phyloP scores from a whole-genome alignment of 2,329 filamentous ascomycete genomes.

The Colletotrichum sp. region DNA sequence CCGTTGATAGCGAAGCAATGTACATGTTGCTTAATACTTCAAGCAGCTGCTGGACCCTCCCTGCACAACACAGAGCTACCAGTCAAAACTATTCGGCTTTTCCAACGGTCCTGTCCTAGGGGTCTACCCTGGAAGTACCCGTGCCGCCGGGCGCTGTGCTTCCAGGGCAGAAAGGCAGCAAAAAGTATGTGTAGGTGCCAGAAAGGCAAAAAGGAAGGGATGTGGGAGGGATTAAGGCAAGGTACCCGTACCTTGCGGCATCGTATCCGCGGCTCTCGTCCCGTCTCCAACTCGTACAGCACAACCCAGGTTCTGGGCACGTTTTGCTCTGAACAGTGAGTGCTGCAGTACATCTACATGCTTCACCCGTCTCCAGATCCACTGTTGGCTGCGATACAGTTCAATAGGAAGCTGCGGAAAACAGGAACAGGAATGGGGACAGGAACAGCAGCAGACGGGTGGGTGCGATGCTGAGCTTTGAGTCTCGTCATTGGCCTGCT shows the following conservation, averaged over 20 bases:
- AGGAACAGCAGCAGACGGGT: neutral
- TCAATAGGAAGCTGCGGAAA: neutral
- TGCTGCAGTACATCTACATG: neutral
- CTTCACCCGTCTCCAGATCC: neutral
- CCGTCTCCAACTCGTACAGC: neutral
- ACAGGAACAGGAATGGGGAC: neutral
- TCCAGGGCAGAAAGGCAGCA: neutral
- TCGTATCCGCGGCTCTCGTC: neutral
- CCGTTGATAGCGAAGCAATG: neutral
- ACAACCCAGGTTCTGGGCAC: neutral
- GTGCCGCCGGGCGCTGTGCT: neutral
- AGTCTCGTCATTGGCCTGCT: neutral
- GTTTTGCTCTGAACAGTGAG: neutral
- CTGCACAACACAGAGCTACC: neutral
- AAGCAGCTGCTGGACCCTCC: neutral
- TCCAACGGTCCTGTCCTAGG: neutral
- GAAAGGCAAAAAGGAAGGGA: slow-evolving; percentile 3
- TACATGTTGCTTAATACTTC: neutral
- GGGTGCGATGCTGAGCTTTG: neutral
- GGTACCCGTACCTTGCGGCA: slow-evolving; percentile 1
- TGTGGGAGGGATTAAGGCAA: slow-evolving; percentile 6
- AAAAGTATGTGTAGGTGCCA: neutral
- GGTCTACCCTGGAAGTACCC: neutral
- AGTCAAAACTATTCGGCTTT: neutral
- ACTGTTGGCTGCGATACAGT: neutral